Evolutionary conservation across 331 rosid genomes (phyloP), one percentile per base, ranked within the genome.

Genomic region (Spiraea crenata): DNA sequence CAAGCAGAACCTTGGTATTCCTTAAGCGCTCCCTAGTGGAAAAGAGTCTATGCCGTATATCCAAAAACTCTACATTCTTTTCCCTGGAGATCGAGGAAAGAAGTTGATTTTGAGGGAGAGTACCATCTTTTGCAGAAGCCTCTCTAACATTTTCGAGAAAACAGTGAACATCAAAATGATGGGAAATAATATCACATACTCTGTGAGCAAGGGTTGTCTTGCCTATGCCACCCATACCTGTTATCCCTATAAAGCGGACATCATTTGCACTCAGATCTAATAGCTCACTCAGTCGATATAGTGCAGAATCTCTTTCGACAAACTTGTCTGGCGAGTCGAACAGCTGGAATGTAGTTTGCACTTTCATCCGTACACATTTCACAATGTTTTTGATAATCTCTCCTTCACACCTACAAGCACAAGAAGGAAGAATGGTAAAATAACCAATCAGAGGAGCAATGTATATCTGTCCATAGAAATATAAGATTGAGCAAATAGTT

Each of bases 151-250:
- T 44, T 11, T 4, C 9, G 19, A 77, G 81, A 77, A 71, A 40
- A 1, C 67, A 46, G 15, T 63, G 1, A 13, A 56, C 52, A 38
- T 72, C 70, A 62, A 72, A 77, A 17, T 66, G 19, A 35, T 10
- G 44, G 12, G 62, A 20, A 1, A 71, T 7, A 11, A 9, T 57
- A 8, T 57, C 17, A 41, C 5, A 70, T 35, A 56, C n/a, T 20
- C 41, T 59, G 16, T n/a, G 46, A 13, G 76, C 76, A 63, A 77
- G 42, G 59, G 81, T 77, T 63, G 76, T 62, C 50, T 77, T 70
- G 17, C 81, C 76, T 14, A 25, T 25, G 31, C 31, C 31, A 25
- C 31, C 31, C 31, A 25, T 25, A 25, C 31, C 31, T 25, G 31
- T 63, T 63, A 77, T 64, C 51, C 81, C 81, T 54, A 70, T 16